Evolutionary conservation across 768 basidiomycete species (phyloP), one percentile per base, ranked within the genome.

Genomic region (Termitomyces sp.): DNA sequence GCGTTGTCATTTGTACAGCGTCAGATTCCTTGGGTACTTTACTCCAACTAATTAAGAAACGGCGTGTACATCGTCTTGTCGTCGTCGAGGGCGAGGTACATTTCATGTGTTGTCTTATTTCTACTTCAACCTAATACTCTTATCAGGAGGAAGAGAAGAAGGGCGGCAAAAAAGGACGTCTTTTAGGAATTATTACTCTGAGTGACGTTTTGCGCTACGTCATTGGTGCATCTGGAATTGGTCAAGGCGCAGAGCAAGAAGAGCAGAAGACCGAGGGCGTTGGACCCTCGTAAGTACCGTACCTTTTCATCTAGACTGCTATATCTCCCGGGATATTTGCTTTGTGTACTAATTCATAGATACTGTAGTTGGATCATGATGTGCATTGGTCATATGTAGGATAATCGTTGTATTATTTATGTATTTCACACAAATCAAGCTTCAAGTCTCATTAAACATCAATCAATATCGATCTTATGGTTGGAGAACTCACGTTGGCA

Each of bases 1-100:
- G 97, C 14, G 95, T 98, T 7, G 92, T 98, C 52, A 90, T 96
- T 19, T 98, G 97, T 67, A 93, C 91, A 0, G 91, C 93, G 1
- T 81, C 85, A 2, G 96, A 98, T 66, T 95, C 95, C 0, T 77
- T 99, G 26, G 90, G 88, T 3, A 93, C 92, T 1, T 81, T 98
- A 7, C 79, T 99, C 46, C 85, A 91, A 62, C 82, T 97, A 21
- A 90, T 98, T 66, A 93, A 92, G 71, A 91, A 94, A 69, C 85
- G 94, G 28, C 78, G 97, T 32, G 92, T 97, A 14, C 97, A 99
- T 68, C 84, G 97, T 47, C 74, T 99, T 17, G 94, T 98, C 2
- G 94, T 98, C 2, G 93, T 98, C 15, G 93, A 95, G 73, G 90
- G 91, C 60, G 92, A 93, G 68, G 89, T 88, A 59, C 58, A 79